Percentiles rank a stretch among this genome's conserved stretches.
Evolutionary conservation across 2,329 filamentous ascomycete genomes (phyloP).

Genomic region (Leptographium wingfieldii): DNA sequence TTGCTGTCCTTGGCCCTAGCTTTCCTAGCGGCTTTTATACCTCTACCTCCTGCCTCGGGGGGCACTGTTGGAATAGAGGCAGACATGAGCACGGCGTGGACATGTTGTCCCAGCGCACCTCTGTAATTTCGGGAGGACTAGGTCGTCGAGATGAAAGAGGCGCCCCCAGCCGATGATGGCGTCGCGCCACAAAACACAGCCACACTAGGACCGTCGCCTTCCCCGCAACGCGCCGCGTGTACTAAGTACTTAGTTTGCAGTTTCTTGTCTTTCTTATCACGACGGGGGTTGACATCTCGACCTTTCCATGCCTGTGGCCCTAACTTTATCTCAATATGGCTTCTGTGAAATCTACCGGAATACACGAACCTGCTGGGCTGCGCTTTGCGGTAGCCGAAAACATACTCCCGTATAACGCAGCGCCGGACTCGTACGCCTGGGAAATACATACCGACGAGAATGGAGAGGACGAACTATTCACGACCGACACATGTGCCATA

Average conservation of each 20-base stretch:
- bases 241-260: background rate
- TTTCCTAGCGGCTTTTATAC: background rate
- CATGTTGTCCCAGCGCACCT: conserved; percentile 3
- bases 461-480: conserved; percentile 67
- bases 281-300: background rate
- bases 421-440: conserved; percentile 62
- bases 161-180: background rate
- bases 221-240: conserved; percentile 1
- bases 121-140: background rate
- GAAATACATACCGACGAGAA: conserved; percentile 39
- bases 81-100: conserved; percentile 5
- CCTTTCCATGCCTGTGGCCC: background rate
- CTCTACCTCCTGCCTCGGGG: conserved; percentile 3
- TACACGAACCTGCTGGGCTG: conserved; percentile 78
- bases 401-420: conserved; percentile 56
- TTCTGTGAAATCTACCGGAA: conserved; percentile 75
- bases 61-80: conserved; percentile 10
- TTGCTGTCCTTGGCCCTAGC: background rate
- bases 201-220: background rate
- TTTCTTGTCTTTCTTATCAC: background rate
- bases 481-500: conserved; percentile 62
- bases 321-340: conserved; percentile 50
- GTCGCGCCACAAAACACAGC: background rate
- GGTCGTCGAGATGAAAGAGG: background rate
- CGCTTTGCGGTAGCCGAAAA: conserved; percentile 72